Evolutionary conservation across 2,329 filamentous ascomycete genomes (phyloP), one percentile per base, ranked within the genome.

Genomic region (Paracoccidioides brasiliensis): DNA sequence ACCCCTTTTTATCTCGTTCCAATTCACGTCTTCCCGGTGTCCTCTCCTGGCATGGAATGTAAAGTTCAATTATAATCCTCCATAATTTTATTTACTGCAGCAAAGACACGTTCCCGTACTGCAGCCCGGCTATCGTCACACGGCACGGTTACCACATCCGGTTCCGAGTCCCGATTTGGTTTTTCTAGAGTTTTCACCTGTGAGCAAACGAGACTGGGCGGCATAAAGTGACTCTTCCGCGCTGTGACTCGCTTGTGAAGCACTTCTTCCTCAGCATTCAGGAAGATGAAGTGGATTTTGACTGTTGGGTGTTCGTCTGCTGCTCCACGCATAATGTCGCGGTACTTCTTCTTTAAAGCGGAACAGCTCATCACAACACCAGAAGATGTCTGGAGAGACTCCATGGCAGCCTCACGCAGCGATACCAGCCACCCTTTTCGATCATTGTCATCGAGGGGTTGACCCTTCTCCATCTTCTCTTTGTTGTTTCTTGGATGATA

Each of bases 361-460:
- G 89, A 95, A 78, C 93, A 98, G 54, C 93, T 95, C 58, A 98
- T 80, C 52, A 98, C 88, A n/a, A 96, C 93, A 51, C 89, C 85
- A 51, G 70, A 71, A 55, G 76, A 73, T 57, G 67, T 68, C 3
- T 58, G 44, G 35, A 74, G 82, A 28, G 77, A 76, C 1, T 78
- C 78, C 56, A 79, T 69, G 43, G 75, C 74, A 42, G 73, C 84
- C 61, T 88, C 80, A 60, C 88, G 86, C 12, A 93, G 78, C 10
- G 78, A 77, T 49, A 85, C 88, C 60, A 98, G 83, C 93, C 93
- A 98, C 75, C 96, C 91, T 93, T 93, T 97, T 60, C 93, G 86
- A 73, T 98, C 93, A 57, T 84, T 85, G 67, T 98, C 93, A 55
- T 87, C 95, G 40, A 98, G 78, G 2, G 93, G 90, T 56, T 83